phyloP scores from a whole-genome alignment of 306 rosid species.

The Rubus idaeus region DNA sequence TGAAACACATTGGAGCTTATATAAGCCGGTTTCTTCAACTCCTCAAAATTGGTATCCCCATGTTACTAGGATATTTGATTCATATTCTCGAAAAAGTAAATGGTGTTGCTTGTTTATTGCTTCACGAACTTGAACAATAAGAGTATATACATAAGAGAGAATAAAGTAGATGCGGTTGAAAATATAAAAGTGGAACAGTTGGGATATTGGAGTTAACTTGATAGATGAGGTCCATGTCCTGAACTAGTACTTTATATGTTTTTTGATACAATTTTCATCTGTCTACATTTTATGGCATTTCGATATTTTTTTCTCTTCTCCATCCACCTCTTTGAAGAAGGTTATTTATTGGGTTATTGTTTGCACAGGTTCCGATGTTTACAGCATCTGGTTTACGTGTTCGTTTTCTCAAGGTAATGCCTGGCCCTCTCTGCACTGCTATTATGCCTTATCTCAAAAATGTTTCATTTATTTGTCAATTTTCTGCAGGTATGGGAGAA shows the following conservation, averaged over 20 bases:
- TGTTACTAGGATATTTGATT: background rate
- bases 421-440: background rate
- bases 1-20: background rate
- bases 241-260: background rate
- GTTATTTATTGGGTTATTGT: slow-evolving; percentile 3
- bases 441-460: background rate
- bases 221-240: background rate
- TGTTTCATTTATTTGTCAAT: slow-evolving; percentile 1
- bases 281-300: background rate
- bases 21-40: background rate
- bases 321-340: background rate
- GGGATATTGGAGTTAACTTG: background rate
- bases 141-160: background rate
- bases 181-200: background rate
- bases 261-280: background rate
- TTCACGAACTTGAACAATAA: background rate
- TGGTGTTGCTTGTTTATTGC: background rate
- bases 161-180: background rate
- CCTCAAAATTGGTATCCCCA: background rate
- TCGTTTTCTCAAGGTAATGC: slow-evolving; percentile 85
- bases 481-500: slow-evolving; percentile 93
- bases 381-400: slow-evolving; percentile 96
- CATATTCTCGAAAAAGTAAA: background rate
- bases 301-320: background rate
- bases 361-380: slow-evolving; percentile 84